Base-by-base conservation (phyloP, 306 rosid genomes). In the Hippophae tibetana region DNA sequence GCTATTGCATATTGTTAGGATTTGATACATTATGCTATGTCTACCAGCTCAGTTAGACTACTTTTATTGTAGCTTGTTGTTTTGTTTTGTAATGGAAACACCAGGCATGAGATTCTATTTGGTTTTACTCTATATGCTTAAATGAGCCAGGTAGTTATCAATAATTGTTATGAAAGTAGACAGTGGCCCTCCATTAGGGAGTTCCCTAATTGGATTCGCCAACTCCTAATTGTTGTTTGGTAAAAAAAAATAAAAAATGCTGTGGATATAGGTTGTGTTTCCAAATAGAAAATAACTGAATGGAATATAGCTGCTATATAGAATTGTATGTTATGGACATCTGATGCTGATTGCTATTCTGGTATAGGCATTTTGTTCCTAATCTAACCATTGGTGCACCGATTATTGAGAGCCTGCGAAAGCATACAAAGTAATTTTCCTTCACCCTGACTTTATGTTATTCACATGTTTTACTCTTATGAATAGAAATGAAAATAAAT, bases 341-440 rank as follows among this genome's bases (percentile, higher is more conserved):
- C 52, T 68, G 57, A 26, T 68, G 40, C 51, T 57, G 51, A 25
- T 63, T 43, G 9, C 40, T 63, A 41, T 60, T 45, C 6, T 1
- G 67, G 58, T 70, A 43, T 52, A 93, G 99, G 83, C 97, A 93
- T 53, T 93, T 93, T 69, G 97, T 93, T 69, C 90, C 95, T 14
- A 93, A 93, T 76, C 82, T 93, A 51, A 93, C 97, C 18, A 80
- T 88, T 52, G 99, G 99, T 44, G 89, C 97, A 70, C 99, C 99
- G 6, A 79, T 88, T 64, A 84, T 93, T 62, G 88, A 84, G 80
- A 88, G 97, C 75, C 77, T 93, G 86, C 82, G 97, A 77, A 93
- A 86, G 75, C 97, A 93, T 77, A 78, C 97, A 54, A 43, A 77
- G 97, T 88, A 93, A 82, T 23, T 2, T 59, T 63, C 57, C 57